Evolutionary conservation across 2,329 filamentous ascomycete genomes (phyloP).

Genomic region (Talaromyces sp.): DNA sequence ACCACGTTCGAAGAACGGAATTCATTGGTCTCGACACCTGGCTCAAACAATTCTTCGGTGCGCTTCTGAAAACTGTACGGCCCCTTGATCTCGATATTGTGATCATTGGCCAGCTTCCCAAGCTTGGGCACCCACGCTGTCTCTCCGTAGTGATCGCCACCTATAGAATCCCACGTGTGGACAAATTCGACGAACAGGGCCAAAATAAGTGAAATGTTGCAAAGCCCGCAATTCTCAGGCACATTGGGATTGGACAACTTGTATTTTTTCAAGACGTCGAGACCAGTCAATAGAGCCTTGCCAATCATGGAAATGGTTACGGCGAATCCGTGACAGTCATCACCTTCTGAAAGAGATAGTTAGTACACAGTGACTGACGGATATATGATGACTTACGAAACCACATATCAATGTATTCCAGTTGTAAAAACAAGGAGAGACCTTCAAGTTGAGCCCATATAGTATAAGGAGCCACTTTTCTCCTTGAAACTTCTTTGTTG

Average conservation of each 20-base stretch:
- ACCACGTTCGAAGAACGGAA: not conserved
- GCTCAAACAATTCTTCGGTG: not conserved
- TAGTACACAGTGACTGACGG: not conserved
- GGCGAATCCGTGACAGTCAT: constrained; percentile 2
- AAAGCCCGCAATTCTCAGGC: not conserved
- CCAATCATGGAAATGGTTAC: constrained; percentile 5
- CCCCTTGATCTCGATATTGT: constrained; percentile 2
- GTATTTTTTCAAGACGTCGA: not conserved
- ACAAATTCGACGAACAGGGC: constrained; percentile 5
- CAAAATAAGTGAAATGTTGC: constrained; percentile 2
- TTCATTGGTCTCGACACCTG: not conserved
- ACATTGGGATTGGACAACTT: not conserved
- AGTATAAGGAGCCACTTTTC: not conserved
- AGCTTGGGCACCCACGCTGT: constrained; percentile 6
- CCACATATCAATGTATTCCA: constrained; percentile 3
- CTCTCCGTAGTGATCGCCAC: constrained; percentile 4
- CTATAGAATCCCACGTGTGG: not conserved
- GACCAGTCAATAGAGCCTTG: constrained; percentile 7
- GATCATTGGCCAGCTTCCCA: not conserved
- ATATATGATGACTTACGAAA: constrained; percentile 3
- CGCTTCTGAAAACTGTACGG: constrained; percentile 2
- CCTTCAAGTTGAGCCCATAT: constrained; percentile 6
- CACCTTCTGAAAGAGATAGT: not conserved
- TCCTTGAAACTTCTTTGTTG: constrained; percentile 3
- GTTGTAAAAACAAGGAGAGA: constrained; percentile 2